Conservation (phyloP, 164 flowering plant genomes). For the Euptelea pleiosperma region DNA sequence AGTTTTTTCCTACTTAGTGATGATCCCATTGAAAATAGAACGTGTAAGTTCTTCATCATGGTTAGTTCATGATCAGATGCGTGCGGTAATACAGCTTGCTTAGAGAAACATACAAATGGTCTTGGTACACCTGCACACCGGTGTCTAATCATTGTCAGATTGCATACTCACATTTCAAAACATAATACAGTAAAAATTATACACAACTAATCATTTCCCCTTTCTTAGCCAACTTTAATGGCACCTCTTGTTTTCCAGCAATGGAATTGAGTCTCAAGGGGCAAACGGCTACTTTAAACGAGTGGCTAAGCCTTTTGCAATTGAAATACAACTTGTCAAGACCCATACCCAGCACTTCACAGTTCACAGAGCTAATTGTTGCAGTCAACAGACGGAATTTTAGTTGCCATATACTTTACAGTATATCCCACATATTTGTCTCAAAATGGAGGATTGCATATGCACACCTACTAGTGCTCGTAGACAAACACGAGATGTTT, state of each 20-base stretch:
- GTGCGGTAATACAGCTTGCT: background rate
- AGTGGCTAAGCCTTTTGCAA: background rate
- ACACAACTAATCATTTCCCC: no score
- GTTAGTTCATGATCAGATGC: background rate
- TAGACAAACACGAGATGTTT: background rate
- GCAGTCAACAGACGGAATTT: slow-evolving; percentile 5
- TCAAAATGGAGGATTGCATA: background rate
- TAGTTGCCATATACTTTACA: background rate
- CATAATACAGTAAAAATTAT: background rate
- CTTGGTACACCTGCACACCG: no score
- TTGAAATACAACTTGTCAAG: background rate
- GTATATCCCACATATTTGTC: background rate
- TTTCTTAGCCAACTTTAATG: background rate
- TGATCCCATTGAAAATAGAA: no score
- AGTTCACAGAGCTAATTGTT: no score
- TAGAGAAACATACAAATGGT: background rate
- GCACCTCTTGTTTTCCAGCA: background rate
- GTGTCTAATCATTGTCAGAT: no score
- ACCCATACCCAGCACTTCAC: background rate
- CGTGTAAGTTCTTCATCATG: background rate
- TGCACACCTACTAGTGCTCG: background rate
- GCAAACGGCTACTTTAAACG: background rate
- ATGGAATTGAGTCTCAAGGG: background rate
- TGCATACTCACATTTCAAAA: background rate
- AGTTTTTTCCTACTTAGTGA: no score